Conservation (phyloP, 371 early-diverging fungal species). For the Synchytrium microbalum region DNA sequence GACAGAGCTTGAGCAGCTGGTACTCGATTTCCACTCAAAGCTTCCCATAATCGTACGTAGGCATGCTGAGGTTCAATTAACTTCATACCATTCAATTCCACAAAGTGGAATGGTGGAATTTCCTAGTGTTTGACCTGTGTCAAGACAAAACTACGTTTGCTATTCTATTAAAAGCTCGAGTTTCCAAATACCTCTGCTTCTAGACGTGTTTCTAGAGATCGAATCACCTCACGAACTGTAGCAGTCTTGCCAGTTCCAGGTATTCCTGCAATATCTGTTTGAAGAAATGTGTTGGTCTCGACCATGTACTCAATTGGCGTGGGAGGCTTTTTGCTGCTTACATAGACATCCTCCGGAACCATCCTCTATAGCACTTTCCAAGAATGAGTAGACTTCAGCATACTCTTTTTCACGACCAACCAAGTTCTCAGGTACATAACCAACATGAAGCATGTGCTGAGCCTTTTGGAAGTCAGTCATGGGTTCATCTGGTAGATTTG, state of each 20-base stretch:
- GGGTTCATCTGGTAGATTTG: neutral
- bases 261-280: constrained; percentile 85
- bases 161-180: neutral
- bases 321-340: constrained; percentile 24
- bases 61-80: constrained; percentile 85
- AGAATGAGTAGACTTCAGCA: constrained; percentile 57
- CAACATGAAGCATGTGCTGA: constrained; percentile 73
- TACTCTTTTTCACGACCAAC: constrained; percentile 91
- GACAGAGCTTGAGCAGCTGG: constrained; percentile 70
- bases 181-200: constrained; percentile 47
- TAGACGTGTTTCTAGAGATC: constrained; percentile 59
- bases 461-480: constrained; percentile 43
- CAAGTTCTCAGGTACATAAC: constrained; percentile 77
- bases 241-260: constrained; percentile 99
- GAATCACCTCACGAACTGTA: constrained; percentile 80
- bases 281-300: neutral
- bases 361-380: constrained; percentile 68
- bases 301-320: neutral
- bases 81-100: constrained; percentile 95
- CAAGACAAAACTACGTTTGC: no score
- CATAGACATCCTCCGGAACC: constrained; percentile 76
- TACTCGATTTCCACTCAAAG: constrained; percentile 36
- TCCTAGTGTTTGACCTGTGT: constrained; percentile 28
- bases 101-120: constrained; percentile 67
- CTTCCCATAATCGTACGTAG: constrained; percentile 76